Percentiles rank a stretch among this genome's conserved stretches.
Evolutionary conservation across 495 filamentous ascomycete species (phyloP).

Genomic region (Penicillium waksmanii): DNA sequence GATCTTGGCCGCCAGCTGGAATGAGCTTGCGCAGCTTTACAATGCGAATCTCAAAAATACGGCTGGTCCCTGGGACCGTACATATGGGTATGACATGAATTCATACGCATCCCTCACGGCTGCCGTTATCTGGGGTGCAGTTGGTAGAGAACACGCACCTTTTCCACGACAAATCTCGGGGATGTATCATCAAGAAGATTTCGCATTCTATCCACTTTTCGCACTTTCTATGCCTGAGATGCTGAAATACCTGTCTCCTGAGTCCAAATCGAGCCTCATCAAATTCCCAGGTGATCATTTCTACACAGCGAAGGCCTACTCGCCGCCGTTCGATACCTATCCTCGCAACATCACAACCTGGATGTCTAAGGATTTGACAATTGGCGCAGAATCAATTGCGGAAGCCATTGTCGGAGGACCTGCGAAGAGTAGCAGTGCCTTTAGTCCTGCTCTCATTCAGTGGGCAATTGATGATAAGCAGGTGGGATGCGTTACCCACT

Average conservation of each 20-base stretch:
- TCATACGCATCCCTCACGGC: conserved; percentile 42
- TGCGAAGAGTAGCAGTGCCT: conserved; percentile 35
- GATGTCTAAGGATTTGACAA: conserved; percentile 41
- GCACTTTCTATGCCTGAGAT: conserved; percentile 36
- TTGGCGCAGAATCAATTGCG: conserved; percentile 43
- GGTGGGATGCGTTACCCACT: conserved; percentile 28
- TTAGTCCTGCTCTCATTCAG: conserved; percentile 45
- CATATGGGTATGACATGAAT: conserved; percentile 50
- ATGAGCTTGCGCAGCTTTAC: conserved; percentile 36
- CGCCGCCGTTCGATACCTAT: conserved; percentile 44
- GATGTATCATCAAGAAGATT: conserved; percentile 45
- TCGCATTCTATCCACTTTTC: conserved; percentile 40
- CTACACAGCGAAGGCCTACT: conserved; percentile 36
- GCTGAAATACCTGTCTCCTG: conserved; percentile 22
- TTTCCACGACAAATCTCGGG: conserved; percentile 27
- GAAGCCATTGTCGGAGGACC: conserved; percentile 42
- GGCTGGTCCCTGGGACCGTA: conserved; percentile 49
- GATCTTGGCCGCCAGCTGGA: conserved; percentile 38
- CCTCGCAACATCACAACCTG: conserved; percentile 45
- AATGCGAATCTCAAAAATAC: conserved; percentile 43
- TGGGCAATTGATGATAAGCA: conserved; percentile 35
- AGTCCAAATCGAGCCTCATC: conserved; percentile 25
- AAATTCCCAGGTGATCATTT: conserved; percentile 41
- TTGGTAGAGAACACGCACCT: conserved; percentile 35
- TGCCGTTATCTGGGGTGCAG: conserved; percentile 39